Evolutionary conservation across 352 stramenopile genomes (phyloP).

Genomic region (Globisporangium ultimum): DNA sequence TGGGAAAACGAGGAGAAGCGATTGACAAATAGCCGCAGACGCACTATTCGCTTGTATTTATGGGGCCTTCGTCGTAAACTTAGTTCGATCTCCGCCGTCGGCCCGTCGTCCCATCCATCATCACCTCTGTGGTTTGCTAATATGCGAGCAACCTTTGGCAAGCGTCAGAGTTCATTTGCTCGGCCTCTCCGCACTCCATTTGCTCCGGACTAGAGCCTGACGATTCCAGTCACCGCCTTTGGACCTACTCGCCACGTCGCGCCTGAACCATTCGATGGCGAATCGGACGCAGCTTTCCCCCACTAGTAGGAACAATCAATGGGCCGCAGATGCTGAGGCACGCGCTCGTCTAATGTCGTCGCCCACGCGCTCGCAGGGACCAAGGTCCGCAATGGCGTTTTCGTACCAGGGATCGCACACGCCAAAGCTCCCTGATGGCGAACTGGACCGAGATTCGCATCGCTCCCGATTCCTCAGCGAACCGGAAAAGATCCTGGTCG

Average conservation of each 20-base stretch:
- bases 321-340: constrained; percentile 8
- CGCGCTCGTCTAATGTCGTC: constrained; percentile 9
- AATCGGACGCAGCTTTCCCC: constrained; percentile 5
- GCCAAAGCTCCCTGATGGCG: constrained; percentile 7
- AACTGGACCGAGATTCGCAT: constrained; percentile 12
- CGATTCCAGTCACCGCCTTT: too few species aligned
- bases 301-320: constrained; percentile 3
- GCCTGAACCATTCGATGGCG: not conserved
- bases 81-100: too few species aligned
- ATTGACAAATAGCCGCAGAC: too few species aligned
- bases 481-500: constrained; percentile 27
- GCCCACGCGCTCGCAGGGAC: constrained; percentile 10
- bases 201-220: too few species aligned
- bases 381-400: constrained; percentile 11
- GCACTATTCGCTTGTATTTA: too few species aligned
- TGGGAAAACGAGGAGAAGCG: too few species aligned
- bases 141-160: not conserved
- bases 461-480: constrained; percentile 32
- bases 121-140: too few species aligned
- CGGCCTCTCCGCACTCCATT: not conserved
- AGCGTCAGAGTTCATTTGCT: constrained; percentile 1
- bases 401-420: constrained; percentile 12
- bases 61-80: too few species aligned
- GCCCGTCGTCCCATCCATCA: not conserved
- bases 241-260: too few species aligned